Percentiles rank a stretch among this genome's conserved stretches.
phyloP scores from a whole-genome alignment of 441 rosid species.

The Metrosideros polymorpha region DNA sequence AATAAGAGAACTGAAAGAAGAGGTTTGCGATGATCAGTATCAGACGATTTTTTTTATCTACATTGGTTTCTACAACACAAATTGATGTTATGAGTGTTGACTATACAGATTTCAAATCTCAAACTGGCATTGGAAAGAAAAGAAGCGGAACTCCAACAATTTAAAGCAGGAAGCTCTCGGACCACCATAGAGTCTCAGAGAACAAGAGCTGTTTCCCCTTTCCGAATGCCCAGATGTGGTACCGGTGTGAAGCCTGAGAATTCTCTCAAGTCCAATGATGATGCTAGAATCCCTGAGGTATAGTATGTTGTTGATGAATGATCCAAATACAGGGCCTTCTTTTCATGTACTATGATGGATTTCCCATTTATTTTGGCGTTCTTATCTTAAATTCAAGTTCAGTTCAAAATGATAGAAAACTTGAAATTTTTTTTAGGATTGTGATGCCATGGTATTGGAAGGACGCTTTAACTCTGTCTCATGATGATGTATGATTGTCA shows the following conservation, averaged over 20 bases:
- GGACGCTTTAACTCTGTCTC: not conserved
- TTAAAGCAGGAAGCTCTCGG: slow-evolving; percentile 32
- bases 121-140: slow-evolving; percentile 69
- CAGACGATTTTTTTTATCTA: not conserved
- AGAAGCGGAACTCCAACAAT: slow-evolving; percentile 76
- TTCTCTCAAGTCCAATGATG: slow-evolving; percentile 39
- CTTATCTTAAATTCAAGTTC: not conserved
- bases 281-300: slow-evolving; percentile 54
- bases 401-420: not conserved
- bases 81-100: not conserved
- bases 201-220: slow-evolving; percentile 85
- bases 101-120: slow-evolving; percentile 60
- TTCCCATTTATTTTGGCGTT: not conserved
- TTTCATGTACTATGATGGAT: not conserved
- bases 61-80: not conserved
- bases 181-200: slow-evolving; percentile 48
- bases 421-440: not conserved
- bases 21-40: slow-evolving; percentile 30
- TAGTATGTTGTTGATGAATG: not conserved
- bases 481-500: slow-evolving; percentile 22
- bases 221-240: slow-evolving; percentile 52
- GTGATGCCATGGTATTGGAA: not conserved
- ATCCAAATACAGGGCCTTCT: not conserved
- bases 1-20: slow-evolving; percentile 79
- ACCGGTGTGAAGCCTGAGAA: slow-evolving; percentile 38